phyloP scores from a whole-genome alignment of 2,329 filamentous ascomycete species.

The Shiraia bambusicola region DNA sequence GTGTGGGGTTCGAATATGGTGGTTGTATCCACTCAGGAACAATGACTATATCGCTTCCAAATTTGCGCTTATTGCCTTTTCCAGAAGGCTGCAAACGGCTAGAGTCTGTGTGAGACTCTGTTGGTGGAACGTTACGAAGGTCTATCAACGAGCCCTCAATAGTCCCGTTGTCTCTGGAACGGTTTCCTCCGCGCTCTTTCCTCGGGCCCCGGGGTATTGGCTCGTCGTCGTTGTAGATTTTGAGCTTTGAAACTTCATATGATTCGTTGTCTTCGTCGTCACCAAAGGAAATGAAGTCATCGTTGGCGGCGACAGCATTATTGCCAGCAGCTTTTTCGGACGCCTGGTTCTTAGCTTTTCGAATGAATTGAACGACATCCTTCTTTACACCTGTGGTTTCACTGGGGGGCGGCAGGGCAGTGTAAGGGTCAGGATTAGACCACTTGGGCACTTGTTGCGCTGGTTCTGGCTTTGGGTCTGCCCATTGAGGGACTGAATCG shows the following conservation, averaged over 20 bases:
- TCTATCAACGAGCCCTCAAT: constrained; percentile 31
- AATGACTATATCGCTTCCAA: constrained; percentile 48
- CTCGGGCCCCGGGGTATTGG: neutral
- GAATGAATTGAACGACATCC: constrained; percentile 87
- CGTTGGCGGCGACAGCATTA: constrained; percentile 51
- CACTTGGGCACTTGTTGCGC: constrained; percentile 75
- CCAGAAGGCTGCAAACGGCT: constrained; percentile 14
- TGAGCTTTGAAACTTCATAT: neutral
- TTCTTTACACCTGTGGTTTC: constrained; percentile 71
- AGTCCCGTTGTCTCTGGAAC: constrained; percentile 1
- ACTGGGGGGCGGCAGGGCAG: constrained; percentile 76
- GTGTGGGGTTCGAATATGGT: constrained; percentile 50
- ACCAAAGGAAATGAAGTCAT: constrained; percentile 90
- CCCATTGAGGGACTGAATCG: constrained; percentile 72
- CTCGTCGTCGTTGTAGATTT: constrained; percentile 1
- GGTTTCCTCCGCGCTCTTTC: neutral
- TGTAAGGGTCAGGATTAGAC: constrained; percentile 97
- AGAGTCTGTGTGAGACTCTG: constrained; percentile 11
- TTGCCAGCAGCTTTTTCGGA: constrained; percentile 57
- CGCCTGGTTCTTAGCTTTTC: constrained; percentile 73
- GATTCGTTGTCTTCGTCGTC: constrained; percentile 59
- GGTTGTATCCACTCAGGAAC: constrained; percentile 47
- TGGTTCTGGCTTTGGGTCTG: constrained; percentile 93
- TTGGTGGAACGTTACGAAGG: constrained; percentile 7
- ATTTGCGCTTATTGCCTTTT: constrained; percentile 65